phyloP scores from a whole-genome alignment of 495 filamentous ascomycete species.

The Aspergillus kassunensis region DNA sequence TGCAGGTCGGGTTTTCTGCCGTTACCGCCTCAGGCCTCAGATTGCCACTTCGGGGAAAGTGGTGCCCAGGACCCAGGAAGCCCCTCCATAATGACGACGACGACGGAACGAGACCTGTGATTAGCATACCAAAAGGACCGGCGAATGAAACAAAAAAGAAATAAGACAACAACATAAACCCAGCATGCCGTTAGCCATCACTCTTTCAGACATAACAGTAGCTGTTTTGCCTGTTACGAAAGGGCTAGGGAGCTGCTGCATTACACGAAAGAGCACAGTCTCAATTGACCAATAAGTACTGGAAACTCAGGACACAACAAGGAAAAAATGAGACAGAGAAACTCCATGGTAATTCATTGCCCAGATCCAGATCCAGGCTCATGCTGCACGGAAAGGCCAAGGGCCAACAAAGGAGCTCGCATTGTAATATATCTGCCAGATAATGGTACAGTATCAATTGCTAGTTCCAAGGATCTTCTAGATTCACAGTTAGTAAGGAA shows the following conservation, averaged over 20 bases:
- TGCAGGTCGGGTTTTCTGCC: slow-evolving; percentile 21
- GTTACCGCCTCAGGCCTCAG: slow-evolving; percentile 16
- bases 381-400: slow-evolving; percentile 5
- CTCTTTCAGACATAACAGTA: slow-evolving; percentile 17
- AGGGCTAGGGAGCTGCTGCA: slow-evolving; percentile 24
- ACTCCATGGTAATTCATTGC: slow-evolving; percentile 37
- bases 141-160: slow-evolving; percentile 17
- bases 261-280: slow-evolving; percentile 31
- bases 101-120: not conserved
- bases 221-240: slow-evolving; percentile 18
- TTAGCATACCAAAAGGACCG: slow-evolving; percentile 5
- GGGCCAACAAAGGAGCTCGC: slow-evolving; percentile 3
- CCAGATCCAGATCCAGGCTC: slow-evolving; percentile 13
- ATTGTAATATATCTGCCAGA: slow-evolving; percentile 2
- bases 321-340: slow-evolving; percentile 33
- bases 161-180: slow-evolving; percentile 15
- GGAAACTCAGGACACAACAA: slow-evolving; percentile 19
- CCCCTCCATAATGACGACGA: slow-evolving; percentile 14
- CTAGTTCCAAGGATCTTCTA: slow-evolving; percentile 69
- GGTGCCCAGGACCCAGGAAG: slow-evolving; percentile 5
- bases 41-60: slow-evolving; percentile 12
- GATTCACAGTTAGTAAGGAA: slow-evolving; percentile 21
- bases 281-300: slow-evolving; percentile 29
- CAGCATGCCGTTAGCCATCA: slow-evolving; percentile 25
- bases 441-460: slow-evolving; percentile 46